Percentiles rank a stretch among this genome's conserved stretches.
These are phyloP conservation scores for Jaltomata sinuosa DNA, from an alignment of 257 asterid genomes.

Conservation along the genomic window DNA sequence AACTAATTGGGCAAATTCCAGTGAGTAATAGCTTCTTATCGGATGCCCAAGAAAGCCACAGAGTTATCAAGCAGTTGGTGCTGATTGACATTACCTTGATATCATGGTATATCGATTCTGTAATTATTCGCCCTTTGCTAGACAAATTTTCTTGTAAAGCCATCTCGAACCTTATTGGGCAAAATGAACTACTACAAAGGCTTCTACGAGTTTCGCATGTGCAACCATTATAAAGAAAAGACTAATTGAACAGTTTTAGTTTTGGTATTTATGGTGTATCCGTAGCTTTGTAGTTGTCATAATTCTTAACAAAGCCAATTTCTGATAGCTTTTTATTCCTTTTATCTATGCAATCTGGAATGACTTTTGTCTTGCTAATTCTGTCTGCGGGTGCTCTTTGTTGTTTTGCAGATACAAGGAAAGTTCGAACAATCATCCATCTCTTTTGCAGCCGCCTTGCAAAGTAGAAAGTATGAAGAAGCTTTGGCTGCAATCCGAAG, in stretches of 20 bases:
- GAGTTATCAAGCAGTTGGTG: background rate
- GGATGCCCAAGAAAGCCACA: background rate
- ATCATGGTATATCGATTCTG: background rate
- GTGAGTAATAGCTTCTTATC: background rate
- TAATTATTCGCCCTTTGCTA: background rate
- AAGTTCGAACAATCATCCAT: conserved; percentile 47
- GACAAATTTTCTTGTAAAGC: background rate
- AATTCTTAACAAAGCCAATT: background rate
- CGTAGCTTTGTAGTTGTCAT: background rate
- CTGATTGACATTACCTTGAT: background rate
- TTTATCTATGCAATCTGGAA: background rate
- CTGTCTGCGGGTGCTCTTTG: background rate
- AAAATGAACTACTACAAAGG: background rate
- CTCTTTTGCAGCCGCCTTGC: conserved; percentile 55
- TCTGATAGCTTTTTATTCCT: background rate
- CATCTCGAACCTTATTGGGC: background rate
- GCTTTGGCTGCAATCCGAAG: conserved; percentile 57
- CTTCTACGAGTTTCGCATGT: background rate
- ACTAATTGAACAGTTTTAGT: background rate
- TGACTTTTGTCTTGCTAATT: background rate
- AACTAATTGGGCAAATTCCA: background rate
- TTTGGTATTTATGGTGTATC: background rate
- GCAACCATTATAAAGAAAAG: background rate
- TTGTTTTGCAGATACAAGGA: conserved; percentile 51
- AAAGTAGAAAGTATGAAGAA: conserved; percentile 37